A percentile compares a stretch with the other conserved stretches of the same genome.
phyloP scores from a whole-genome alignment of 495 filamentous ascomycete species.

The Melanomma pulvis-pyrius region DNA sequence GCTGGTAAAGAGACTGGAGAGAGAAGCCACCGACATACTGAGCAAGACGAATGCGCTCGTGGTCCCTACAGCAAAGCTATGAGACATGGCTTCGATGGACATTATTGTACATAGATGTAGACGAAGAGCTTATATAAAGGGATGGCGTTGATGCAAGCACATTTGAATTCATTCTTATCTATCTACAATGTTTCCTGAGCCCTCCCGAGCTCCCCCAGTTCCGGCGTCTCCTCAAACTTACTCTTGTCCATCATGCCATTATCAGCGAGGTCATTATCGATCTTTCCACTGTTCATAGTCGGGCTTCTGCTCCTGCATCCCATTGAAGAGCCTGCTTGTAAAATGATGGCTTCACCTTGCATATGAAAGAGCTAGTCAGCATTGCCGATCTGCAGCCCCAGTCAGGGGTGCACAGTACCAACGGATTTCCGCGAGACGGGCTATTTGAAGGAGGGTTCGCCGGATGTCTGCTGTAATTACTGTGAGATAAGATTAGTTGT shows the following conservation, averaged over 20 bases:
- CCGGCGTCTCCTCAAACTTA: not conserved
- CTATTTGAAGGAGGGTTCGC: too few species aligned
- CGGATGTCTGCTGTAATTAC: too few species aligned
- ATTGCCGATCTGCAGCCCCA: too few species aligned
- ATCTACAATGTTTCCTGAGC: not conserved
- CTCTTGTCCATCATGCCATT: not conserved
- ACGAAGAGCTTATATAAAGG: too few species aligned
- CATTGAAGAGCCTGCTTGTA: not conserved
- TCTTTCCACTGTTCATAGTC: not conserved
- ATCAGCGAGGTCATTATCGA: too few species aligned
- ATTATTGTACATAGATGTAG: too few species aligned
- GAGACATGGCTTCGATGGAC: not conserved
- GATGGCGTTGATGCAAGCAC: not conserved
- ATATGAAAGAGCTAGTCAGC: not conserved
- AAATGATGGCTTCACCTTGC: not conserved
- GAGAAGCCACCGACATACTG: constrained; percentile 57
- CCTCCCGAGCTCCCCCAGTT: not conserved
- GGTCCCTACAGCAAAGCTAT: not conserved
- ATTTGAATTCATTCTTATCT: not conserved
- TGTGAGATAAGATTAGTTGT: too few species aligned
- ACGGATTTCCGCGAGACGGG: too few species aligned
- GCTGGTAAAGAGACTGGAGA: constrained; percentile 61
- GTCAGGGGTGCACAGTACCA: too few species aligned
- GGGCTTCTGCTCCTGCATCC: not conserved
- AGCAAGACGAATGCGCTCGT: constrained; percentile 13